Conservation (phyloP, 495 filamentous ascomycete species). For the Aspergillus heteromorphus region DNA sequence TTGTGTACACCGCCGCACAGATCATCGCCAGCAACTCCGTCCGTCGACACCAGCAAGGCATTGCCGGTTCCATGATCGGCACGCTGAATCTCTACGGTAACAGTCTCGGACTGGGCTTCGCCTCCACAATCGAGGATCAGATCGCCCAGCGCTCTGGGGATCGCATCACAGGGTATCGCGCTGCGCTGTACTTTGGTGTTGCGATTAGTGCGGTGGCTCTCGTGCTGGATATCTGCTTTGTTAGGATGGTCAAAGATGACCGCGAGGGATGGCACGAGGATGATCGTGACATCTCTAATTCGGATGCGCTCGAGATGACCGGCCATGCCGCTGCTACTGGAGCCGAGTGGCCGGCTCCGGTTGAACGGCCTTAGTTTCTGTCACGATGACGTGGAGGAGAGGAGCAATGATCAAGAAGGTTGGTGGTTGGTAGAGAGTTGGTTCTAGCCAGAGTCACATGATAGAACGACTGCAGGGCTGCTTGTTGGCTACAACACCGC, state of each 20-base stretch:
- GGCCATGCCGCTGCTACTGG: slow-evolving; percentile 17
- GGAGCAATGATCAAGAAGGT: too few species aligned
- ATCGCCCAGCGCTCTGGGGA: slow-evolving; percentile 15
- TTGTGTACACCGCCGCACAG: slow-evolving; percentile 47
- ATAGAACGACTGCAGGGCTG: too few species aligned
- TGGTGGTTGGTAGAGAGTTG: too few species aligned
- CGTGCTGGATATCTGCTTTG: slow-evolving; percentile 34
- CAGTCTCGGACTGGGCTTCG: slow-evolving; percentile 46
- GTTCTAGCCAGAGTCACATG: too few species aligned
- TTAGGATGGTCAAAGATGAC: slow-evolving; percentile 36
- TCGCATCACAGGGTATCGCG: slow-evolving; percentile 31
- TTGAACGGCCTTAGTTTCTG: too few species aligned
- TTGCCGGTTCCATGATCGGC: slow-evolving; percentile 44
- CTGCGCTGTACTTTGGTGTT: slow-evolving; percentile 39
- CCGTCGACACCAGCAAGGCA: slow-evolving; percentile 42
- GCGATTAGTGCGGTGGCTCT: slow-evolving; percentile 37
- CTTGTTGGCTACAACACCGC: too few species aligned
- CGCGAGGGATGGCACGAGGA: slow-evolving; percentile 38
- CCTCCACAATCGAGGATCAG: slow-evolving; percentile 42
- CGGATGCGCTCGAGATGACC: not conserved
- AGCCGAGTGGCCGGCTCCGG: not conserved
- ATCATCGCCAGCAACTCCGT: slow-evolving; percentile 53
- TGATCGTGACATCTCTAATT: slow-evolving; percentile 13
- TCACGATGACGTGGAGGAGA: too few species aligned
- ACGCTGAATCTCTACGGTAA: slow-evolving; percentile 45